A percentile compares a stretch with the other conserved stretches of the same genome.
These are phyloP conservation scores for Termitomyces sp. DNA, from an alignment of 768 basidiomycete genomes.

Conservation along the genomic window DNA sequence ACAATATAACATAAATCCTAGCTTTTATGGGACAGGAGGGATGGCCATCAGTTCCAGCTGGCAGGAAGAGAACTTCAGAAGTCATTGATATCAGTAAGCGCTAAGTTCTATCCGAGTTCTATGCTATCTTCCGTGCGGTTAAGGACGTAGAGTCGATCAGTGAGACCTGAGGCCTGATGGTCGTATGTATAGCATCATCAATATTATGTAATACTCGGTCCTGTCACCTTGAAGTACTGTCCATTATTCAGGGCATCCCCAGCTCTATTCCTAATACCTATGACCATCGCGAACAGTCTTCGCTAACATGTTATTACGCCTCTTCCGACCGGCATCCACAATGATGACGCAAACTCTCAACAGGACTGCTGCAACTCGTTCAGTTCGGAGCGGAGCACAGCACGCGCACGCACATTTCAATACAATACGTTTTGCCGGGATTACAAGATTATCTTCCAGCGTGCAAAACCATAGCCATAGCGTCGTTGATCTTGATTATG, in stretches of 20 bases:
- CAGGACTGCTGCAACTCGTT: background rate
- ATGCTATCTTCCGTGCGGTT: background rate
- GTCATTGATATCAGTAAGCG: background rate
- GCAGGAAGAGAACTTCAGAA: background rate
- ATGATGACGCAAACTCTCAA: background rate
- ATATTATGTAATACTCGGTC: background rate
- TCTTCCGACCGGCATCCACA: background rate
- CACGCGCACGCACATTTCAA: background rate
- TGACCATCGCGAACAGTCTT: background rate
- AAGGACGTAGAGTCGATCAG: no score
- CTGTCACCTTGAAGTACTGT: no score
- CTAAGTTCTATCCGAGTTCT: no score
- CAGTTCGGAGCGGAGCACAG: background rate
- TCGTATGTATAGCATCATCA: background rate
- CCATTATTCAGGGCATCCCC: no score
- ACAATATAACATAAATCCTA: background rate
- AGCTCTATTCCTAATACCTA: no score
- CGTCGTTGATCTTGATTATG: conserved; percentile 15
- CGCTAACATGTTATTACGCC: background rate
- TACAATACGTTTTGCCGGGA: no score
- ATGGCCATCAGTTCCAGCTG: background rate
- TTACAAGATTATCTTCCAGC: background rate
- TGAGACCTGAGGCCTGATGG: background rate
- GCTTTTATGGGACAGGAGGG: background rate
- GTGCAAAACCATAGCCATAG: background rate